Evolutionary conservation across 306 rosid genomes (phyloP), one percentile per base, ranked within the genome.

Genomic region (Abrus pulchellus): DNA sequence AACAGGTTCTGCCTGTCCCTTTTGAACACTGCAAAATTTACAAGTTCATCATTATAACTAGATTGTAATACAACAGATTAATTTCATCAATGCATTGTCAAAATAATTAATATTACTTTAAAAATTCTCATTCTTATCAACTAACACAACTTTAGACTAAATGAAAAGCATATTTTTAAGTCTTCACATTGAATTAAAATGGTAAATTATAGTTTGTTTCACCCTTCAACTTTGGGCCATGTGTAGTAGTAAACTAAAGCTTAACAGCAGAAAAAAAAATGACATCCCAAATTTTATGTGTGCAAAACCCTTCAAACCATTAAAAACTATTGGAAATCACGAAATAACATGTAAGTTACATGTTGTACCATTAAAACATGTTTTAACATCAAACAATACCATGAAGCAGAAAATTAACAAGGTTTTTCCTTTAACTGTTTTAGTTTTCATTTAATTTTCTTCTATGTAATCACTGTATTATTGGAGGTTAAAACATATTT

Each of bases 11-110:
- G 90, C 83, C 77, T 80, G 54, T 77, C 88, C 97, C 83, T 94
- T 94, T 82, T 86, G 93, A 85, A 94, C 44, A 20, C 98, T 93
- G 85, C n/a, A 87, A 80, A 80, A 67, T 61, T 30, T 76, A 82
- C 69, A 48, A 20, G 20, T 20, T 63, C 40, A 65, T 68, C 73
- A 77, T 83, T 53, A 79, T 56, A 68, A 62, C 40, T 66, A 44
- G 59, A 77, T 40, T 70, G 85, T 48, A 70, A 45, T n/a, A 57
- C 36, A 7, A 30, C 38, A 44, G 14, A 66, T 54, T 44, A 85
- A 67, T 59, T 71, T 61, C 82, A 76, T 34, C 44, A 54, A 55
- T 33, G 33, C 43, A 13, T 63, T 53, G 63, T 44, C 63, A 52
- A 8, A 63, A 49, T 11, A 71, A 27, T 45, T 7, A 63, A 44